Evolutionary conservation across 352 stramenopile species (phyloP).

Genomic region (Phytophthora pluvialis): DNA sequence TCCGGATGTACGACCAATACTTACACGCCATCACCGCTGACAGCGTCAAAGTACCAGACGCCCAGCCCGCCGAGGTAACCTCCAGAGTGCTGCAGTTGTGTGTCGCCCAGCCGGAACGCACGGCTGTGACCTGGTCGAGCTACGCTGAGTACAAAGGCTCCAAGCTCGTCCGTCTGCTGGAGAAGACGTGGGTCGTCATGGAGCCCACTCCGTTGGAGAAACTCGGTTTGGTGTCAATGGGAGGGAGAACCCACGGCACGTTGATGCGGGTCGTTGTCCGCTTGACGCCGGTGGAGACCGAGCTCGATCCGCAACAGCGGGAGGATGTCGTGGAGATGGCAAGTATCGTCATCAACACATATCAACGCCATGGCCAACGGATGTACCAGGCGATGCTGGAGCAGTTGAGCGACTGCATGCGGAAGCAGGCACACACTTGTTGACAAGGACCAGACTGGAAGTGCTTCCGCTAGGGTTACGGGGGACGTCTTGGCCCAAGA

Average conservation of each 20-base stretch:
- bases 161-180: conserved; percentile 33
- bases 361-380: conserved; percentile 15
- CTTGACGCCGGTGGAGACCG: conserved; percentile 16
- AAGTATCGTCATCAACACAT: conserved; percentile 11
- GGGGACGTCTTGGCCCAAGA: no score
- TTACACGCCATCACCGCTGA: conserved; percentile 28
- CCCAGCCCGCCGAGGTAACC: conserved; percentile 16
- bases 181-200: conserved; percentile 35
- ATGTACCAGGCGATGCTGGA: conserved; percentile 20
- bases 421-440: background rate
- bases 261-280: conserved; percentile 18
- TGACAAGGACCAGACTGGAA: no score
- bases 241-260: conserved; percentile 2
- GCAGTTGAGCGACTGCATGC: conserved; percentile 12
- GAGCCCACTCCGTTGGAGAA: conserved; percentile 7
- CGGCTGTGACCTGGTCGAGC: conserved; percentile 29
- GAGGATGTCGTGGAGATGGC: conserved; percentile 20
- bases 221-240: background rate
- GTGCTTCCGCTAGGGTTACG: no score
- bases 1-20: conserved; percentile 9
- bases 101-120: conserved; percentile 8
- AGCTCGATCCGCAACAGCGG: conserved; percentile 1
- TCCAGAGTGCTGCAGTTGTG: conserved; percentile 21
- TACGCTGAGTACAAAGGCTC: conserved; percentile 36
- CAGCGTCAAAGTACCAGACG: conserved; percentile 7